phyloP scores from a whole-genome alignment of 768 basidiomycete genomes.

The Panus rudis region DNA sequence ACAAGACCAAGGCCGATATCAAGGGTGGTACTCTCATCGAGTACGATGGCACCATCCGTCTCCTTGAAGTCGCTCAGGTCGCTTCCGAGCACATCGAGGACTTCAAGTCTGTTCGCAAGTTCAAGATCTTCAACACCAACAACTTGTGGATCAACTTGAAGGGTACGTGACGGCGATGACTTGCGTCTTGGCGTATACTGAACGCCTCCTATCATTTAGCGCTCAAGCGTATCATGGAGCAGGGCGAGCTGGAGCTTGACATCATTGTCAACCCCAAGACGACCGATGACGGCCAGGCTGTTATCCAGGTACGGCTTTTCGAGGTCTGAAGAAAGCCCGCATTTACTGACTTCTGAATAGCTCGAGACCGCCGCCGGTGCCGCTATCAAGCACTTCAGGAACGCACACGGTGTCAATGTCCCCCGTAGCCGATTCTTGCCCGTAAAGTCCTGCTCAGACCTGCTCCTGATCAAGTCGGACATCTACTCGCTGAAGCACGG shows the following conservation, averaged over 20 bases:
- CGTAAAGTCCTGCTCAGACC: conserved; percentile 54
- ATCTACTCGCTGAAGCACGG: conserved; percentile 68
- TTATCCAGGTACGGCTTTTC: conserved; percentile 45
- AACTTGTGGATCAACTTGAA: conserved; percentile 53
- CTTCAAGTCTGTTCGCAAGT: conserved; percentile 72
- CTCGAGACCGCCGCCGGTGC: conserved; percentile 75
- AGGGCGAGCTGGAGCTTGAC: conserved; percentile 63
- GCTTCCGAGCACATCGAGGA: conserved; percentile 66
- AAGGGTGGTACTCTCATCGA: conserved; percentile 69
- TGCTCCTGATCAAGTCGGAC: conserved; percentile 62
- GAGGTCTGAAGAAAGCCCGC: background rate
- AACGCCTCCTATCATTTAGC: conserved; percentile 27
- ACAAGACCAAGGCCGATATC: conserved; percentile 79
- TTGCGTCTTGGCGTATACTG: background rate
- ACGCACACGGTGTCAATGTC: conserved; percentile 66
- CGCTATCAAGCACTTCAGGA: conserved; percentile 65
- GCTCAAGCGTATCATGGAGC: conserved; percentile 70
- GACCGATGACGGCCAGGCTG: conserved; percentile 61
- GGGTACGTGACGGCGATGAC: conserved; percentile 21
- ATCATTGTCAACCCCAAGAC: conserved; percentile 74
- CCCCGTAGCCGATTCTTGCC: conserved; percentile 68
- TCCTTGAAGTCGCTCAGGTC: conserved; percentile 76
- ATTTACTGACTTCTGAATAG: conserved; percentile 17
- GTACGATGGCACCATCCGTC: conserved; percentile 57
- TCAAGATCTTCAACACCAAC: conserved; percentile 78